phyloP scores from a whole-genome alignment of 371 early-diverging fungal species.

The Rhizopus sp. region DNA sequence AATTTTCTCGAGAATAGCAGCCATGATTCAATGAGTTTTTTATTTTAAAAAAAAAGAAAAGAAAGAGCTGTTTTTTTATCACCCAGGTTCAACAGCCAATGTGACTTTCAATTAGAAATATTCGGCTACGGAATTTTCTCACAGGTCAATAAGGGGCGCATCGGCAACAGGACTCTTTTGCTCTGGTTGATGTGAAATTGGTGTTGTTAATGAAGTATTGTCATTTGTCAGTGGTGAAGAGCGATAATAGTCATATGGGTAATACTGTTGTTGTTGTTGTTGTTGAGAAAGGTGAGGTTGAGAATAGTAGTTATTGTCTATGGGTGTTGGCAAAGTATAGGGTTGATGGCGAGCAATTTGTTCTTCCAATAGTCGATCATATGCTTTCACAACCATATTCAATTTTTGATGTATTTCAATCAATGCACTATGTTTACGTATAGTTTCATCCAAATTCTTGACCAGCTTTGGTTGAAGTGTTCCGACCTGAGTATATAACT shows the following conservation, averaged over 20 bases:
- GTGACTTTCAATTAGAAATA: background rate
- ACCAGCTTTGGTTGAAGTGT: conserved; percentile 71
- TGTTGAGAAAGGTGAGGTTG: background rate
- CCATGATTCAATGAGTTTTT: conserved; percentile 21
- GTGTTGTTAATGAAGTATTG: background rate
- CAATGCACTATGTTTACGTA: conserved; percentile 56
- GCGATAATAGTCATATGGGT: background rate
- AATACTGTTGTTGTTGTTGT: background rate
- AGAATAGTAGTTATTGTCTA: background rate
- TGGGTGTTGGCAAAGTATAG: background rate
- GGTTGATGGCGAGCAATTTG: conserved; percentile 43
- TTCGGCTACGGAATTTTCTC: background rate
- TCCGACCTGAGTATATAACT: conserved; percentile 69
- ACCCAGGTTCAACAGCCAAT: background rate
- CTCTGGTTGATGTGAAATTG: background rate
- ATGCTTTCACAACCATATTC: conserved; percentile 72
- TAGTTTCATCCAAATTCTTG: conserved; percentile 65
- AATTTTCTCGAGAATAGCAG: conserved; percentile 56
- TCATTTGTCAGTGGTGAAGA: background rate
- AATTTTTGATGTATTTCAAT: conserved; percentile 74
- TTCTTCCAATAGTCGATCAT: conserved; percentile 79
- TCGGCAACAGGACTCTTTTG: background rate
- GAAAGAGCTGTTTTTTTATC: too few relatives aligned
- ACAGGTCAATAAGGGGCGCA: background rate
- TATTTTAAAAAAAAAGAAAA: background rate